Base-by-base conservation (phyloP, 768 basidiomycete genomes). In the Russula griseocarnosa region DNA sequence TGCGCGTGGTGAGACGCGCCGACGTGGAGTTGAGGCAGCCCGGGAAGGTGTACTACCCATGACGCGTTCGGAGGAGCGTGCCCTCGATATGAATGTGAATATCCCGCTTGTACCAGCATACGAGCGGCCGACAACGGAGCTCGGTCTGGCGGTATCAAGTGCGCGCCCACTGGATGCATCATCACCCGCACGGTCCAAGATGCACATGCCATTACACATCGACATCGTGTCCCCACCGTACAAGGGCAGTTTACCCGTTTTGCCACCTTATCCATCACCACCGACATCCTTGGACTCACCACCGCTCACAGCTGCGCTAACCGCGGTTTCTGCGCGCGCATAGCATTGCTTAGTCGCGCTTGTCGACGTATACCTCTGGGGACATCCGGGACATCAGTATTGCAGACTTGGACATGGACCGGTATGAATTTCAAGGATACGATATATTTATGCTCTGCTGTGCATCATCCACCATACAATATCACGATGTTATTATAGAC, bases 1-100 rank as follows among this genome's bases (percentile, higher is more conserved):
- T 13, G 94, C 92, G 71, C 85, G 83, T 70, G 96, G 96, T 36
- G 97, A 99, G 79, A 89, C 88, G 74, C 88, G 87, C 76, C 82
- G 93, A 79, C 79, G 88, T 62, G 78, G 89, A 60, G 83, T 92
- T 20, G 88, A 90, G 70, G 89, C 87, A 3, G 81, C 83, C 40
- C 79, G 84, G 58, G 85, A 87, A 38, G 72, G 90, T 71, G 79
- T 83, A 73, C 77, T 94, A 28, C 92, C 92, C 0, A 83, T 78
- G 26, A 87, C 87, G 3, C 66, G 66, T 22, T 83, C 83, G 69
- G 78, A 74, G 62, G 90, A 92, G 58, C 77, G 80, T 20, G 74
- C 77, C 42, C 71, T 87, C 58, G 74, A 84, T 74, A 73, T 71
- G 11, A 81, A 78, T 28, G 74, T 74, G 13, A 76, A 78, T 28